Evolutionary conservation across 2,329 filamentous ascomycete genomes (phyloP).

Genomic region (Pseudogymnoascus sp.): DNA sequence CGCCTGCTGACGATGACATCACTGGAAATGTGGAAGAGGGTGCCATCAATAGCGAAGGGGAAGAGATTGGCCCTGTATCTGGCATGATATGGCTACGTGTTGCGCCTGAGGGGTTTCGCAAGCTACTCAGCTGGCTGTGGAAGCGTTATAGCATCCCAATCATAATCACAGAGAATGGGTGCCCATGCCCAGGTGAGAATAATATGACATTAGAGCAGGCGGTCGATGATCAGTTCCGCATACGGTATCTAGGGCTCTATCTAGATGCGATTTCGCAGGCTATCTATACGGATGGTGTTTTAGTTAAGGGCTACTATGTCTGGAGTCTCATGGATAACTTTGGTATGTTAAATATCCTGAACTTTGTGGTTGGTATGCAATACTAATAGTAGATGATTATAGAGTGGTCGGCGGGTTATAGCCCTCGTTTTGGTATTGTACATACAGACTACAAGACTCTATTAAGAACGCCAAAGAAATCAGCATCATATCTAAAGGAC

Average conservation of each 20-base stretch:
- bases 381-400: neutral
- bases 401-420: constrained; percentile 29
- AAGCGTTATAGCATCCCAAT: constrained; percentile 24
- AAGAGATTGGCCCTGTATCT: constrained; percentile 22
- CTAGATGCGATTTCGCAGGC: constrained; percentile 34
- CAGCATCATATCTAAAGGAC: constrained; percentile 23
- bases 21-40: constrained; percentile 25
- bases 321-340: constrained; percentile 33
- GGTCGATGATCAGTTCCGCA: constrained; percentile 34
- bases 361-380: neutral
- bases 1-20: constrained; percentile 23
- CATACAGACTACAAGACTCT: constrained; percentile 27
- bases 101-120: constrained; percentile 22
- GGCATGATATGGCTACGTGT: constrained; percentile 18
- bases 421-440: constrained; percentile 26
- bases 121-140: constrained; percentile 25
- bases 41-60: constrained; percentile 22
- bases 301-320: constrained; percentile 31
- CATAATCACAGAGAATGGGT: constrained; percentile 29
- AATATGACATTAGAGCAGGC: constrained; percentile 33
- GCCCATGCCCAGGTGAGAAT: constrained; percentile 31
- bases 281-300: constrained; percentile 22
- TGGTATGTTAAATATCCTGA: constrained; percentile 23
- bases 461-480: constrained; percentile 27
- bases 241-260: constrained; percentile 35